These are phyloP conservation scores for Corchorus olitorius DNA, from an alignment of 345 rosid genomes.

Conservation along the genomic window DNA sequence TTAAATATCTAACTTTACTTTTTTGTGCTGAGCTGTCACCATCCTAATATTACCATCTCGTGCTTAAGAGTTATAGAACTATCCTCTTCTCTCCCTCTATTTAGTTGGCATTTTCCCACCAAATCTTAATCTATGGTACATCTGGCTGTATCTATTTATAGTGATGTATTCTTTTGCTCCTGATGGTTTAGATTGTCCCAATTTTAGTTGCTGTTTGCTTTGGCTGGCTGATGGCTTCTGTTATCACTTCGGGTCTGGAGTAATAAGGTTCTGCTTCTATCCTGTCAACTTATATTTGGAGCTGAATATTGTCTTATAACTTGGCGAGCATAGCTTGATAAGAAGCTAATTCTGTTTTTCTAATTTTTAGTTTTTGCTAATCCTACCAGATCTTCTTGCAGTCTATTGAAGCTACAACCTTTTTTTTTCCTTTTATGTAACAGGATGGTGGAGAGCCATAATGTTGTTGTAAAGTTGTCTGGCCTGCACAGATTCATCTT, in stretches of 20 bases:
- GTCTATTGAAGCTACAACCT: slow-evolving; percentile 13
- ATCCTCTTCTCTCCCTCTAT: not conserved
- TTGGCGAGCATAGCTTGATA: not conserved
- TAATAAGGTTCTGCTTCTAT: slow-evolving; percentile 6
- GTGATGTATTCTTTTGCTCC: not conserved
- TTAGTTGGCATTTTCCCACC: not conserved
- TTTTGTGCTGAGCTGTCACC: not conserved
- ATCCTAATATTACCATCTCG: not conserved
- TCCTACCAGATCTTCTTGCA: not conserved
- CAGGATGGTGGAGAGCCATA: slow-evolving; percentile 54
- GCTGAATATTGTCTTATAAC: not conserved
- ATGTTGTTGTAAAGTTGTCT: slow-evolving; percentile 29
- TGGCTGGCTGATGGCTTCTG: not conserved
- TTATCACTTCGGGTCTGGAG: not conserved
- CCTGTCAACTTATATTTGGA: not conserved
- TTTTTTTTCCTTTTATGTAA: slow-evolving; percentile 28
- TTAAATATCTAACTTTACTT: not conserved
- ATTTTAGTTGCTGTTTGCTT: not conserved
- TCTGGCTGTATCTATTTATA: not conserved
- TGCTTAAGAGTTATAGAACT: not conserved
- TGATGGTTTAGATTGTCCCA: not conserved
- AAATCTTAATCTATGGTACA: not conserved
- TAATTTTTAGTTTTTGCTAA: not conserved
- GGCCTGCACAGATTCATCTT: slow-evolving; percentile 21
- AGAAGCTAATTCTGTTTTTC: not conserved